These are phyloP conservation scores for Pittosporum tobira DNA, from an alignment of 129 eudicot species.

Conservation along the genomic window DNA sequence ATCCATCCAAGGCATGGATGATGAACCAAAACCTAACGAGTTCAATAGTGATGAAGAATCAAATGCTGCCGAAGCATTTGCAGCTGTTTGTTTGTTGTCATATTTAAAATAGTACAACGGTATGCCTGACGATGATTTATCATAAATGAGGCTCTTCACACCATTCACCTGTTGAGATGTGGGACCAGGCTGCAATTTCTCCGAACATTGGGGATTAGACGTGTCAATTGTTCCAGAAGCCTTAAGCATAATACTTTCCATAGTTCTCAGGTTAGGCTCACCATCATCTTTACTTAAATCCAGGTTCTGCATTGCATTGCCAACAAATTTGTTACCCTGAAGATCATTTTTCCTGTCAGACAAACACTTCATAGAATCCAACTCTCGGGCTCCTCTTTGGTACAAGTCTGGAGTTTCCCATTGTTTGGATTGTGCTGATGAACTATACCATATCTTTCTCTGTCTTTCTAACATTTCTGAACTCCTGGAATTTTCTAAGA, in stretches of 20 bases:
- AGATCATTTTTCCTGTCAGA: constrained; percentile 39
- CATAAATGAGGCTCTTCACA: constrained; percentile 38
- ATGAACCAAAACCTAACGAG: constrained; percentile 50
- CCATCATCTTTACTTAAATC: constrained; percentile 30
- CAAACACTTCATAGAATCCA: constrained; percentile 66
- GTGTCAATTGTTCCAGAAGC: constrained; percentile 38
- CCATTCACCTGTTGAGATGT: constrained; percentile 78
- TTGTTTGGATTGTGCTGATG: constrained; percentile 61
- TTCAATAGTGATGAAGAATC: constrained; percentile 45
- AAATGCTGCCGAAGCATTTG: constrained; percentile 42
- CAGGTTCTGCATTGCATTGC: constrained; percentile 21
- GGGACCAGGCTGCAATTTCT: constrained; percentile 62
- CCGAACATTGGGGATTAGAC: constrained; percentile 51
- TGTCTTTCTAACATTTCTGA: constrained; percentile 98
- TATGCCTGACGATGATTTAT: constrained; percentile 81
- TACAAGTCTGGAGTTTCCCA: constrained; percentile 40
- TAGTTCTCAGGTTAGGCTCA: constrained; percentile 33
- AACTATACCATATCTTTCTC: constrained; percentile 91
- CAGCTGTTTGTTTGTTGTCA: constrained; percentile 45
- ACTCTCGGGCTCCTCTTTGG: constrained; percentile 43
- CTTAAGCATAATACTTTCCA: constrained; percentile 39
- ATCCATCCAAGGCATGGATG: constrained; percentile 64
- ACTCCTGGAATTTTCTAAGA: constrained; percentile 69
- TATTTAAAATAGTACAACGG: constrained; percentile 75
- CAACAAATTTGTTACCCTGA: constrained; percentile 25